Base-by-base conservation (phyloP, 1,139 yeast species). In the Yamadazyma sp. region DNA sequence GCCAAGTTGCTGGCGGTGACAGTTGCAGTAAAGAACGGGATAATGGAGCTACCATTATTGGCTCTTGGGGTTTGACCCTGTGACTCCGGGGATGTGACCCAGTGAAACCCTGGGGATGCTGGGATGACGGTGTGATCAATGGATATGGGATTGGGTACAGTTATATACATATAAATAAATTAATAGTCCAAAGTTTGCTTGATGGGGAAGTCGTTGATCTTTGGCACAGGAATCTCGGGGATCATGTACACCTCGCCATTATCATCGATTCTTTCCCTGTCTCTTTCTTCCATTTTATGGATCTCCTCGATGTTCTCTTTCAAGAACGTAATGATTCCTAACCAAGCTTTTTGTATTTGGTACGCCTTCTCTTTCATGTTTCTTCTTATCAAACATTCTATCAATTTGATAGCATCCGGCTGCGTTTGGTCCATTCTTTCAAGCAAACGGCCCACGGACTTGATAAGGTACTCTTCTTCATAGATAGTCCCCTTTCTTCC, bases 401-500 rank as follows among this genome's bases (percentile, higher is more conserved):
- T 77, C 43, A 92, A 70, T 43, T 77, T 75, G 17, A 75, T 55
- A 1, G 94, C 92, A 54, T 94, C 98, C 0, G 79, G 69, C 49
- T 79, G 79, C 0, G 95, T 85, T 47, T 78, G 81, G 37, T 81
- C 79, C 45, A 92, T 67, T 52, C 98, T 79, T 46, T 88, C 97
- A 36, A 89, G 67, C 56, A 94, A 73, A 55, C 99, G 79, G 5
- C 95, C 95, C 48, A 88, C 82, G 1, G 98, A 89, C 51, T 77
- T 80, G 42, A 92, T 83, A 44, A 94, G 77, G 59, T 94, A 94
- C 60, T 92, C 98, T 58, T 94, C 98, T 62, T 92, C 98, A 56
- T 92, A 92, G 15, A 92, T 86, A 4, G 98, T 91, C 31, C 98
- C 98, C 68, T 92, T 92, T 69, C 95, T 87, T 43, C 98, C 98